These are phyloP conservation scores for Viridothelium virens DNA, from an alignment of 495 filamentous ascomycete genomes.

Conservation along the genomic window DNA sequence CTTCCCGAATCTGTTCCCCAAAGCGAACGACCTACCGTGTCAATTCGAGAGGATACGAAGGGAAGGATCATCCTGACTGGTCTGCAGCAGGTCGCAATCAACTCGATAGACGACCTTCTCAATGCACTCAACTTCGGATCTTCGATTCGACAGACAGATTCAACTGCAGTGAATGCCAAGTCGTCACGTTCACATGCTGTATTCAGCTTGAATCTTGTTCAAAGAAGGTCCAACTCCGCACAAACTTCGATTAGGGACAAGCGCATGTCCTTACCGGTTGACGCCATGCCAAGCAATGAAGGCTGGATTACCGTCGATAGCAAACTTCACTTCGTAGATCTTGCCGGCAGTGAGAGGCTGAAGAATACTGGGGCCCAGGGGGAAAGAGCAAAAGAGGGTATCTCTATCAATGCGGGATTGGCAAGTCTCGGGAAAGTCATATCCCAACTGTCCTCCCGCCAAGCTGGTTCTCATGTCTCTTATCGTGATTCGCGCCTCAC, in stretches of 20 bases:
- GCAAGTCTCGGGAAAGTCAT: conserved; percentile 97
- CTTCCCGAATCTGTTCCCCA: conserved; percentile 63
- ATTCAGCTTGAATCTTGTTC: conserved; percentile 89
- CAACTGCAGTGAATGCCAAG: conserved; percentile 97
- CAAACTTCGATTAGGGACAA: conserved; percentile 58
- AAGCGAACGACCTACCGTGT: conserved; percentile 64
- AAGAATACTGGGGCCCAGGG: conserved; percentile 97
- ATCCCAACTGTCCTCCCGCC: conserved; percentile 87
- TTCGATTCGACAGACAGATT: conserved; percentile 90
- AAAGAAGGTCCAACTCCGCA: conserved; percentile 58
- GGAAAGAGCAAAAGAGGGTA: conserved; percentile 91
- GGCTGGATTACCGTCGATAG: conserved; percentile 83
- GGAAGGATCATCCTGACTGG: conserved; percentile 92
- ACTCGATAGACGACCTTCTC: conserved; percentile 86
- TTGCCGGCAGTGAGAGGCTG: conserved; percentile 91
- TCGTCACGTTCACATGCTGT: conserved; percentile 98
- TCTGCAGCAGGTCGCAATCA: conserved; percentile 77
- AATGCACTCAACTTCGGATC: conserved; percentile 85
- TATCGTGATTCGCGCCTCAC: conserved; percentile 97
- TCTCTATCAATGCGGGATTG: conserved; percentile 95
- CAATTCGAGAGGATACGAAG: conserved; percentile 89
- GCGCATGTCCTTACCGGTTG: conserved; percentile 81
- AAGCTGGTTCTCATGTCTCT: conserved; percentile 84
- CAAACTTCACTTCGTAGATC: conserved; percentile 98
- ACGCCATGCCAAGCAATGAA: conserved; percentile 62